phyloP scores from a whole-genome alignment of 2,329 filamentous ascomycete species.

The Cercospora sp. region DNA sequence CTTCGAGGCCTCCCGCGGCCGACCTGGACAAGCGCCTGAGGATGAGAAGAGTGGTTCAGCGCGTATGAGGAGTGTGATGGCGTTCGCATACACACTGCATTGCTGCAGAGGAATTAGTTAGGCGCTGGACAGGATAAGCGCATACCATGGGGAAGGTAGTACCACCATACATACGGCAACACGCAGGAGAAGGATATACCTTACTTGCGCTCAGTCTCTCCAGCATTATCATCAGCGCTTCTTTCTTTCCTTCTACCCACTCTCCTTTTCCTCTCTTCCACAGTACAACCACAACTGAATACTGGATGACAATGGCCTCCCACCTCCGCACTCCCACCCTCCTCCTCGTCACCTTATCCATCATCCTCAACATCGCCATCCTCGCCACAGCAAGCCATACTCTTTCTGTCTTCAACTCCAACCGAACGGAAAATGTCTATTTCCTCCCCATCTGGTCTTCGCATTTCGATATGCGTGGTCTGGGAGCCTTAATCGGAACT shows the following conservation, averaged over 20 bases:
- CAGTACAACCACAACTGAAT: no score
- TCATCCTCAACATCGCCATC: constrained; percentile 45
- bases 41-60: background rate
- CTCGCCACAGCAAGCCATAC: constrained; percentile 48
- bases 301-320: constrained; percentile 18
- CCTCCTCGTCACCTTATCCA: constrained; percentile 33
- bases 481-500: constrained; percentile 46
- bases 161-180: no score
- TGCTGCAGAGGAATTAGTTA: background rate
- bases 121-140: background rate
- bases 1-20: background rate
- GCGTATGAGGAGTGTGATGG: constrained; percentile 1
- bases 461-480: constrained; percentile 50
- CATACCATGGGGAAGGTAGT: background rate
- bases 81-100: background rate
- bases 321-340: constrained; percentile 32
- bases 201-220: no score
- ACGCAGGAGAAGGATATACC: no score
- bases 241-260: no score
- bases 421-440: constrained; percentile 49
- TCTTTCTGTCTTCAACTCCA: constrained; percentile 46
- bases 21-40: background rate
- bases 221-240: no score
- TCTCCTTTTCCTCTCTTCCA: no score
- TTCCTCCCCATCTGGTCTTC: constrained; percentile 52